Evolutionary conservation across 2,329 filamentous ascomycete species (phyloP), one percentile per base, ranked within the genome.

Genomic region (Aureobasidium vineae): DNA sequence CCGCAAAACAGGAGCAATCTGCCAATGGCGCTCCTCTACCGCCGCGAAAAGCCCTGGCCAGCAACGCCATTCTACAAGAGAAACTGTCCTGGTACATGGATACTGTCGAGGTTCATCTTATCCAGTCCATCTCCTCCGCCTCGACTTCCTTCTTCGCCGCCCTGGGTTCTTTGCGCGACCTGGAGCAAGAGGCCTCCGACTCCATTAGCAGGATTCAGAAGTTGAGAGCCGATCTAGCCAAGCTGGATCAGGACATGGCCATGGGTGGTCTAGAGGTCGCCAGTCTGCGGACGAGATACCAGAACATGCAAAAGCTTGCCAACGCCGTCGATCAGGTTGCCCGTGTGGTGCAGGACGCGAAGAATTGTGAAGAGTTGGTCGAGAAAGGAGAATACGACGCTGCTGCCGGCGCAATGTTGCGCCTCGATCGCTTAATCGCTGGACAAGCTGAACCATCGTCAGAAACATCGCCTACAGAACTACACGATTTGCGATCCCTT

Each of bases 31-130:
- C 90, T 8, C 75, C 80, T 50, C 76, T 78, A 21, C 78, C 79
- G 15, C 82, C 82, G 10, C 86, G 94, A 68, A 98, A 97, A 76
- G 90, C 91, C 1, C 82, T 99, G 33, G 94, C 94, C 8, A 97
- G 93, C 0, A 99, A 99, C 78, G 95, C 95, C 0, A 99, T 99
- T 67, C 78, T 99, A 41, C 95, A 99, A 76, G 95, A 99, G 78
- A 99, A 99, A 78, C 82, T 99, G 15, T 98, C 95, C 0, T 99
- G 95, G 95, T 99, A 99, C 77, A 97, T 99, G 92, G 95, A 99
- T 76, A 99, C 95, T 0, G 92, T 99, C 26, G 95, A 99, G 76
- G 92, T 99, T 65, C 95, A 99, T 75, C 82, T 99, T 8, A 97
- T 99, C 72, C 92, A 91, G 38, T 97, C 93, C 0, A 99, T 99